phyloP scores from a whole-genome alignment of 805 yeast genomes.

The Saturnispora silvae region DNA sequence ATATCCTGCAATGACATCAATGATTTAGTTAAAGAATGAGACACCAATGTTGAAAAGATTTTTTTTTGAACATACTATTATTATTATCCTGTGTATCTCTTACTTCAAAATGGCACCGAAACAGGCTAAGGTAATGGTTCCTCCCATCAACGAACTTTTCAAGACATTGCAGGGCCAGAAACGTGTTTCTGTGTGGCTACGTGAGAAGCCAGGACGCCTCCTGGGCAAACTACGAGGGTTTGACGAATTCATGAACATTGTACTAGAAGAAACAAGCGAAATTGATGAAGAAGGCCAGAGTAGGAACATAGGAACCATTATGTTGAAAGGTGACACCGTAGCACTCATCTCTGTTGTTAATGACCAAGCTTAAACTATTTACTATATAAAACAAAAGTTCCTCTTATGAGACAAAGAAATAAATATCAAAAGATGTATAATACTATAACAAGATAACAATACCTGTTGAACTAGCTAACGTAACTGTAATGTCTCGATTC shows the following conservation, averaged over 20 bases:
- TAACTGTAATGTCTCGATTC: too few species aligned
- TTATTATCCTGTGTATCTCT: neutral
- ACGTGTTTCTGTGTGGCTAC: slow-evolving; percentile 77
- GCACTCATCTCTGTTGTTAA: slow-evolving; percentile 47
- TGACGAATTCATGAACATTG: slow-evolving; percentile 92
- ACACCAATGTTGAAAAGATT: neutral
- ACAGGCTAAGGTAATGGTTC: slow-evolving; percentile 43
- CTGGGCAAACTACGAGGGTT: slow-evolving; percentile 85
- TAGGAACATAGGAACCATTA: slow-evolving; percentile 56
- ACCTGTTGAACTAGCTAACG: too few species aligned
- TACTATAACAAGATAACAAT: too few species aligned
- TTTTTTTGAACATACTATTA: neutral
- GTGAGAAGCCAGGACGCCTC: slow-evolving; percentile 70
- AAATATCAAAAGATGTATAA: too few species aligned
- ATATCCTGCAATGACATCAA: slow-evolving; percentile 17
- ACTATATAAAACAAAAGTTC: neutral
- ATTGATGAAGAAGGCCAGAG: slow-evolving; percentile 34
- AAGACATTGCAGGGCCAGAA: slow-evolving; percentile 76
- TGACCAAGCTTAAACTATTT: slow-evolving; percentile 1
- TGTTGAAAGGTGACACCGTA: slow-evolving; percentile 90
- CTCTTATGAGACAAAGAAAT: too few species aligned
- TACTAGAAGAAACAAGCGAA: slow-evolving; percentile 53
- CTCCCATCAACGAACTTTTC: slow-evolving; percentile 89
- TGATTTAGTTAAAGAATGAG: neutral
- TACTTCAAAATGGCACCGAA: neutral